These are phyloP conservation scores for Xylariaceae sp. DNA, from an alignment of 2,329 filamentous ascomycete genomes.

Conservation along the genomic window DNA sequence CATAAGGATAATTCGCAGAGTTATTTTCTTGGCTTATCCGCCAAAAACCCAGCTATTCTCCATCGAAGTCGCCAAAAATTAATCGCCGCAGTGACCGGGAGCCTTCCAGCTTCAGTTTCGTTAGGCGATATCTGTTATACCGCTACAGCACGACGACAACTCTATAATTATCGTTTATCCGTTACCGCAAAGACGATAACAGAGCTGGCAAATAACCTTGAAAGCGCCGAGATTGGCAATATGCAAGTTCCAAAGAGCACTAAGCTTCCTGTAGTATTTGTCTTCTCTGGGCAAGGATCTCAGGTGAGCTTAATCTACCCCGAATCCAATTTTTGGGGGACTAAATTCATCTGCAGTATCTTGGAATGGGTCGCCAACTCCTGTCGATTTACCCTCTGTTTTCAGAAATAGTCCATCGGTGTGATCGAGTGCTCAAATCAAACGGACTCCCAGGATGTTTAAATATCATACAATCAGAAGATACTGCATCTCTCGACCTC, in stretches of 20 bases:
- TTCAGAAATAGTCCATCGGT: conserved; percentile 12
- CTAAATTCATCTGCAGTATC: no score
- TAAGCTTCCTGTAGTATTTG: neutral
- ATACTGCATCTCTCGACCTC: no score
- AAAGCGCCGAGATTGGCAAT: neutral
- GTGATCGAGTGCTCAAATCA: conserved; percentile 16
- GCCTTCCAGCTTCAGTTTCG: neutral
- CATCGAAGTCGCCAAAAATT: no score
- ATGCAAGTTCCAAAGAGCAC: neutral
- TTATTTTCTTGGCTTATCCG: no score
- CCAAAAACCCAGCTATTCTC: no score
- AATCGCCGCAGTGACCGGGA: no score
- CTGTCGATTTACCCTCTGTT: conserved; percentile 22
- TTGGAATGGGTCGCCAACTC: conserved; percentile 28
- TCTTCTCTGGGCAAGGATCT: no score
- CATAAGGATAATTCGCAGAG: no score
- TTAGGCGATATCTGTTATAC: conserved; percentile 5
- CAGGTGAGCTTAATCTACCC: no score
- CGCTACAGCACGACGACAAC: neutral
- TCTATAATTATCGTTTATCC: conserved; percentile 2
- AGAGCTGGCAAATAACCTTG: neutral
- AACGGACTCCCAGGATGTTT: no score
- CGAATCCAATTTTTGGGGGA: no score
- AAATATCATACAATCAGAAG: no score
- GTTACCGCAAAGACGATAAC: neutral